These are phyloP conservation scores for Cryoendolithus antarcticus DNA, from an alignment of 2,329 filamentous ascomycete genomes.

Conservation along the genomic window DNA sequence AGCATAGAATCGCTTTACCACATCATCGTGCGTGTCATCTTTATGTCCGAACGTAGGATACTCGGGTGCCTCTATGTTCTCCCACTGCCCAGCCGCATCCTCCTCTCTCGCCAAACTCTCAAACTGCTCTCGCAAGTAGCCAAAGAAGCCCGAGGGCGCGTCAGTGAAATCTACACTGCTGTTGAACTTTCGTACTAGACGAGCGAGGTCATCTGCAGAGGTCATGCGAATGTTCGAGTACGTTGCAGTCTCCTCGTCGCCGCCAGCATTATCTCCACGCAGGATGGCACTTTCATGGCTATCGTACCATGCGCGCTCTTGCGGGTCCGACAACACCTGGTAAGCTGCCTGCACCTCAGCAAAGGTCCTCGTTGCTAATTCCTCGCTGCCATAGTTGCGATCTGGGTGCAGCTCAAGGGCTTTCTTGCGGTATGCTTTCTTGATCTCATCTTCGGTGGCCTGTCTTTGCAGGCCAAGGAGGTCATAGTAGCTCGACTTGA, in stretches of 20 bases:
- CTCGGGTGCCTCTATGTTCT: conserved; percentile 45
- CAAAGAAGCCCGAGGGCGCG: conserved; percentile 71
- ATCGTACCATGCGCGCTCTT: conserved; percentile 96
- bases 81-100: conserved; percentile 58
- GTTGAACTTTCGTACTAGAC: conserved; percentile 69
- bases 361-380: conserved; percentile 72
- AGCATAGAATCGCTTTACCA: conserved; percentile 70
- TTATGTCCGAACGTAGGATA: conserved; percentile 77
- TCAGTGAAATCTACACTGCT: conserved; percentile 69
- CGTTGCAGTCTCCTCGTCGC: conserved; percentile 41
- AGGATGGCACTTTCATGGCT: conserved; percentile 81
- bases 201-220: conserved; percentile 65
- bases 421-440: conserved; percentile 82
- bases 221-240: conserved; percentile 62
- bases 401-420: conserved; percentile 92
- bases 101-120: conserved; percentile 72
- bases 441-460: conserved; percentile 82
- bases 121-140: conserved; percentile 64
- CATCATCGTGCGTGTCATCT: conserved; percentile 61
- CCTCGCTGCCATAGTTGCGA: conserved; percentile 77
- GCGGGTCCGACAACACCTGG: conserved; percentile 87
- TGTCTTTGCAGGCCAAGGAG: conserved; percentile 60
- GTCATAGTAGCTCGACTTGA: conserved; percentile 75
- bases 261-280: conserved; percentile 46
- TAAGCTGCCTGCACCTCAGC: conserved; percentile 89